These are phyloP conservation scores for Colletotrichum somersetense DNA, from an alignment of 2,329 filamentous ascomycete species.

Conservation along the genomic window DNA sequence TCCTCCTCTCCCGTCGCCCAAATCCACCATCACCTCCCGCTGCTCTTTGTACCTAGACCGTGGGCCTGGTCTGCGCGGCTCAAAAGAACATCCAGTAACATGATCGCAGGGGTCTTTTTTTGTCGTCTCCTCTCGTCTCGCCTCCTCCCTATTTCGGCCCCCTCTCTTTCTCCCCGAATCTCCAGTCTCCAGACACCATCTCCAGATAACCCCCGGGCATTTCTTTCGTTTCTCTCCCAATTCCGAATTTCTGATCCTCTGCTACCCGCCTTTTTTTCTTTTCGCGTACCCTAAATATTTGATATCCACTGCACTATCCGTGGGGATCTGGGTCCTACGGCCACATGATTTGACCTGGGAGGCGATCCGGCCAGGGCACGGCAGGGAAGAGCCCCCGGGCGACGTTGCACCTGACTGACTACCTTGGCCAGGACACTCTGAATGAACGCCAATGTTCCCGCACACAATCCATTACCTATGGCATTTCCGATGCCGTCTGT, in stretches of 20 bases:
- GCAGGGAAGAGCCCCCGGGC: conserved; percentile 14
- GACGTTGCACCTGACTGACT: conserved; percentile 26
- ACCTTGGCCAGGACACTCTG: conserved; percentile 7
- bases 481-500: neutral
- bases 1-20: conserved; percentile 6
- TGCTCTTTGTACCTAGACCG: conserved; percentile 27
- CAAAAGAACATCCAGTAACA: neutral
- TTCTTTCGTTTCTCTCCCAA: conserved; percentile 29
- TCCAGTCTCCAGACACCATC: conserved; percentile 29
- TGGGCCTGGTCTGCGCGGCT: conserved; percentile 17
- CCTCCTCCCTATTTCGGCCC: conserved; percentile 7
- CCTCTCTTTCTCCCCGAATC: conserved; percentile 19
- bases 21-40: neutral
- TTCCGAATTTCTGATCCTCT: neutral
- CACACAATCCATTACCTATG: neutral
- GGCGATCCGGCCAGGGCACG: conserved; percentile 8
- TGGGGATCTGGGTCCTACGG: conserved; percentile 12
- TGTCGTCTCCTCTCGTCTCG: neutral
- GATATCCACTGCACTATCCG: neutral
- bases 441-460: conserved; percentile 27
- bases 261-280: conserved; percentile 14
- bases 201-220: conserved; percentile 21
- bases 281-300: conserved; percentile 13
- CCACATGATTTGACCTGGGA: conserved; percentile 14
- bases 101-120: neutral